These are phyloP conservation scores for Cornus suecica DNA, from an alignment of 148 eudicot genomes.

Conservation along the genomic window DNA sequence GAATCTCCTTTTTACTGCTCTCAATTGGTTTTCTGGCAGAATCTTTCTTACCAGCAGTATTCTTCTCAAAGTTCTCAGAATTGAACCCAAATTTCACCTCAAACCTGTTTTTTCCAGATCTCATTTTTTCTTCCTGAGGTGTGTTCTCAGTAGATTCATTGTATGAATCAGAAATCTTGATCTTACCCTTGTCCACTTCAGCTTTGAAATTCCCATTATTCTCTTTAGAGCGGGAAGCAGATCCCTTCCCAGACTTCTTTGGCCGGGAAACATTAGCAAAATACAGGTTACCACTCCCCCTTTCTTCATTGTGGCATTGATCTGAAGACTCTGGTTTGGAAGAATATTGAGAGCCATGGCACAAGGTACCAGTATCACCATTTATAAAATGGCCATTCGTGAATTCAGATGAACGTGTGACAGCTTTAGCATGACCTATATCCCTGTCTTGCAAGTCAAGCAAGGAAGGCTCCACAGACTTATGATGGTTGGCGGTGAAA, in stretches of 20 bases:
- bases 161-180: conserved; percentile 39
- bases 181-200: conserved; percentile 39
- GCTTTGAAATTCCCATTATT: conserved; percentile 30
- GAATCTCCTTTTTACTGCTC: conserved; percentile 27
- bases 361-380: not conserved
- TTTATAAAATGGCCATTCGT: conserved; percentile 17
- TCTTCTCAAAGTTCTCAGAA: conserved; percentile 30
- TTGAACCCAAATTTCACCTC: conserved; percentile 36
- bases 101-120: conserved; percentile 39
- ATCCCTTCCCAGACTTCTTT: conserved; percentile 38
- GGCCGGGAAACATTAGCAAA: conserved; percentile 22
- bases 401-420: conserved; percentile 19
- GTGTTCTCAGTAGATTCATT: conserved; percentile 26
- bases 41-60: conserved; percentile 22
- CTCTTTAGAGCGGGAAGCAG: conserved; percentile 44
- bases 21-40: conserved; percentile 23
- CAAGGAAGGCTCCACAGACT: conserved; percentile 20
- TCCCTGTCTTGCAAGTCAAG: conserved; percentile 28
- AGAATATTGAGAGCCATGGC: conserved; percentile 22
- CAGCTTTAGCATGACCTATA: conserved; percentile 20
- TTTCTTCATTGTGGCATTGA: conserved; percentile 30
- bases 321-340: conserved; percentile 26
- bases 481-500: conserved; percentile 23
- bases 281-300: conserved; percentile 24
- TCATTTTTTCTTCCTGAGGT: conserved; percentile 39